Conservation (phyloP, 192 early-diverging fungal genomes). For the Gigaspora rosea region DNA sequence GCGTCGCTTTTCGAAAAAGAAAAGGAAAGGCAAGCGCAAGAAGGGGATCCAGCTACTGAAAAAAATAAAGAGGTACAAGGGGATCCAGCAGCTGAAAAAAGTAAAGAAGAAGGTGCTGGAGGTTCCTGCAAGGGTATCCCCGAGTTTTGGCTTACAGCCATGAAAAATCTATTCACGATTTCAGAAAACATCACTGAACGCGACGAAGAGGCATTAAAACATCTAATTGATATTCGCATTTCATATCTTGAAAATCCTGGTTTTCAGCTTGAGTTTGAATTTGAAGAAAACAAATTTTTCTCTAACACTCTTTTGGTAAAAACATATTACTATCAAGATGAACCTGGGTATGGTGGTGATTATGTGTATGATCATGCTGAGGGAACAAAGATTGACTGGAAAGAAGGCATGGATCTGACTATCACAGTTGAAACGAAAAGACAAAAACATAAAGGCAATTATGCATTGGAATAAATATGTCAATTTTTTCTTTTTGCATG, state of each 20-base stretch:
- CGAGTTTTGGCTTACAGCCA: conserved; percentile 93
- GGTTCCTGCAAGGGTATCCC: conserved; percentile 73
- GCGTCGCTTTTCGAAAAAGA: conserved; percentile 65
- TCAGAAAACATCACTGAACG: conserved; percentile 85
- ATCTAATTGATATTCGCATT: conserved; percentile 86
- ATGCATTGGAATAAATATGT: conserved; percentile 4
- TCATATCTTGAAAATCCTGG: conserved; percentile 87
- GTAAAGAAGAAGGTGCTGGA: conserved; percentile 41
- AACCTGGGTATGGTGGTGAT: conserved; percentile 76
- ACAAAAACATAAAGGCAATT: conserved; percentile 91
- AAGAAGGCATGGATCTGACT: conserved; percentile 94
- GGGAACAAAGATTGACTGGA: conserved; percentile 93
- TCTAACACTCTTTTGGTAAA: conserved; percentile 85
- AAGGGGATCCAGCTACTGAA: conserved; percentile 41
- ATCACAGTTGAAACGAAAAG: conserved; percentile 96
- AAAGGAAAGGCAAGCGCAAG: conserved; percentile 40
- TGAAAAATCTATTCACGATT: conserved; percentile 85
- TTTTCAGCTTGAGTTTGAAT: conserved; percentile 93
- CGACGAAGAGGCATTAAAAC: conserved; percentile 88
- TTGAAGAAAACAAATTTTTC: conserved; percentile 88
- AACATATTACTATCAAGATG: conserved; percentile 91
- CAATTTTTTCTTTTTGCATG: background rate
- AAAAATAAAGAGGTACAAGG: conserved; percentile 31
- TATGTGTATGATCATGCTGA: conserved; percentile 91
- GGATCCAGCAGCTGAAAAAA: conserved; percentile 37